A percentile compares a stretch with the other conserved stretches of the same genome.
These are phyloP conservation scores for Lasiodiplodia hormozganensis DNA, from an alignment of 2,329 filamentous ascomycete species.

Conservation along the genomic window DNA sequence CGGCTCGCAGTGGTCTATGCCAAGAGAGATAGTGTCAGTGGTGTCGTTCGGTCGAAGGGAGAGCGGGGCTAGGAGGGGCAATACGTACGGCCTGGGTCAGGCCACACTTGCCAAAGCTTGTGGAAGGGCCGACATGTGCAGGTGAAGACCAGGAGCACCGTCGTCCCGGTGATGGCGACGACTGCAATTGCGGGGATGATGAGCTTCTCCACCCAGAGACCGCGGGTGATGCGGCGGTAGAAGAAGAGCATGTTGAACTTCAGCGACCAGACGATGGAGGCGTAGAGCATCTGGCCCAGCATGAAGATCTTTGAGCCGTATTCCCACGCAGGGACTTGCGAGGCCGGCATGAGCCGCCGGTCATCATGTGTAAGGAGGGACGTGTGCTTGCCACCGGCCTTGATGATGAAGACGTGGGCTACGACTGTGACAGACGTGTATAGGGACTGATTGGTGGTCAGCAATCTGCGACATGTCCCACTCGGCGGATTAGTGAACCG, in stretches of 20 bases:
- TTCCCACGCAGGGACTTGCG: neutral
- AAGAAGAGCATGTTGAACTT: slow-evolving; percentile 54
- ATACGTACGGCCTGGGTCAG: slow-evolving; percentile 47
- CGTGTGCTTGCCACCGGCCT: slow-evolving; percentile 39
- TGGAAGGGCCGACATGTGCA: slow-evolving; percentile 45
- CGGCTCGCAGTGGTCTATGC: slow-evolving; percentile 40
- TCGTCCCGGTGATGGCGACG: slow-evolving; percentile 36
- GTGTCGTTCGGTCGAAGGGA: too few species aligned
- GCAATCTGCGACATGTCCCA: neutral
- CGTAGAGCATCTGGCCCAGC: slow-evolving; percentile 35
- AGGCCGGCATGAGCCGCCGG: slow-evolving; percentile 32
- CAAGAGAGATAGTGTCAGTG: neutral
- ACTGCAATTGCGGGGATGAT: slow-evolving; percentile 45
- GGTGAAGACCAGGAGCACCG: slow-evolving; percentile 36
- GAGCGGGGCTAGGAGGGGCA: neutral
- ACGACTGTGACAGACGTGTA: slow-evolving; percentile 35
- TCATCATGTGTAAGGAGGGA: slow-evolving; percentile 43
- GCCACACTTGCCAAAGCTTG: slow-evolving; percentile 46
- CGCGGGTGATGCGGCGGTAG: slow-evolving; percentile 46
- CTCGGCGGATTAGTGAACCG: neutral
- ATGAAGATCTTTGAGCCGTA: slow-evolving; percentile 11
- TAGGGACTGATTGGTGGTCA: slow-evolving; percentile 19
- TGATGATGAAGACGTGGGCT: slow-evolving; percentile 34
- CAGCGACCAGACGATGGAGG: slow-evolving; percentile 48
- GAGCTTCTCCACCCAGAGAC: slow-evolving; percentile 46